These are phyloP conservation scores for Eutypa lata DNA, from an alignment of 2,329 filamentous ascomycete species.

Conservation along the genomic window DNA sequence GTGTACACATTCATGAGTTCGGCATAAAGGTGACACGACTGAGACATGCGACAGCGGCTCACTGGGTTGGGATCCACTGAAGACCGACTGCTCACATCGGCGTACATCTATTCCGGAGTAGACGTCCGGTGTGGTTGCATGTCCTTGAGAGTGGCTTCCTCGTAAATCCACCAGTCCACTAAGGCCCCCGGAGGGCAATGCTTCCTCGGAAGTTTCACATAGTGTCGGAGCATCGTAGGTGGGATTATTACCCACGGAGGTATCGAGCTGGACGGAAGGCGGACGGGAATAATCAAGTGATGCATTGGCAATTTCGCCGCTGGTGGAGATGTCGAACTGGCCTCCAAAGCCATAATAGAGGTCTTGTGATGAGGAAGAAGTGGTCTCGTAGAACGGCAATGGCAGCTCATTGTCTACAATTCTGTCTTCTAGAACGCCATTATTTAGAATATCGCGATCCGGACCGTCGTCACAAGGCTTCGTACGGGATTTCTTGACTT, in stretches of 20 bases:
- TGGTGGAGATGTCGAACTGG: neutral
- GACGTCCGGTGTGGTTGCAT: neutral
- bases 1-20: neutral
- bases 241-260: neutral
- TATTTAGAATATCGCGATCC: neutral
- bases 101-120: neutral
- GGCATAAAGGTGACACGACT: neutral
- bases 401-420: neutral
- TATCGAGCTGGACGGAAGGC: neutral
- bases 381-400: neutral
- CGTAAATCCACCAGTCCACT: neutral
- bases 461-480: neutral
- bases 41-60: neutral
- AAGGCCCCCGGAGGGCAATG: neutral
- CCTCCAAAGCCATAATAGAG: neutral
- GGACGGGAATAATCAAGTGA: neutral
- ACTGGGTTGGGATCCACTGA: neutral
- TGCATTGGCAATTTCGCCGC: neutral
- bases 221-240: neutral
- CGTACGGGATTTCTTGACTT: neutral
- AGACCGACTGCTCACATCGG: neutral
- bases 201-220: neutral
- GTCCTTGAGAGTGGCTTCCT: neutral
- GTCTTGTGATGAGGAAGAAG: neutral
- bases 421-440: neutral